These are phyloP conservation scores for Daldinia childiae DNA, from an alignment of 495 filamentous ascomycete genomes.

Conservation along the genomic window DNA sequence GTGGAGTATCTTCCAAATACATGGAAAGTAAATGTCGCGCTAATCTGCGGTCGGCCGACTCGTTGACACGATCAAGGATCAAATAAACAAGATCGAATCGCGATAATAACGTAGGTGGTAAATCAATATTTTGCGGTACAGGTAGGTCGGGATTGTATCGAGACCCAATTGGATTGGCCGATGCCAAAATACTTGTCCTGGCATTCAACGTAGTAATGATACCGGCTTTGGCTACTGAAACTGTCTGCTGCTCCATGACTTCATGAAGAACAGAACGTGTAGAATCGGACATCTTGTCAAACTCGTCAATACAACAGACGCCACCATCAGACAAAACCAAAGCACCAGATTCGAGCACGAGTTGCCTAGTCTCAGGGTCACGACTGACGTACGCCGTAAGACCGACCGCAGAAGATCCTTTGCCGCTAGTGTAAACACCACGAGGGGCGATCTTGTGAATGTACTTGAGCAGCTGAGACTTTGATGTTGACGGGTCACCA, in stretches of 20 bases:
- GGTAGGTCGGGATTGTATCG: constrained; percentile 96
- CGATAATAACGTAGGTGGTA: constrained; percentile 92
- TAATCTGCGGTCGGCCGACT: constrained; percentile 83
- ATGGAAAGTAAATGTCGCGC: constrained; percentile 94
- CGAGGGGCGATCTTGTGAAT: constrained; percentile 97
- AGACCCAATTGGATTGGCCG: constrained; percentile 96
- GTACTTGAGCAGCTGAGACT: constrained; percentile 93
- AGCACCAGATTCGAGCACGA: constrained; percentile 96
- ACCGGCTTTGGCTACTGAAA: constrained; percentile 97
- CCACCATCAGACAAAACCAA: constrained; percentile 95
- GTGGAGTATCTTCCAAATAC: constrained; percentile 94
- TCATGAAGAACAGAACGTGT: constrained; percentile 97
- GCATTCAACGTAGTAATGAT: constrained; percentile 99
- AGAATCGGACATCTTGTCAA: constrained; percentile 98
- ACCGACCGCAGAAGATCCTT: constrained; percentile 97
- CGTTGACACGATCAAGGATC: constrained; percentile 91
- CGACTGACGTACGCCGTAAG: constrained; percentile 97
- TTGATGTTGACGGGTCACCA: constrained; percentile 94
- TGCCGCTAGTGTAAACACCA: constrained; percentile 96
- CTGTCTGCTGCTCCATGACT: constrained; percentile 99
- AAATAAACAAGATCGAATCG: constrained; percentile 98
- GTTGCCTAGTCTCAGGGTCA: constrained; percentile 91
- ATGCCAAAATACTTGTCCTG: constrained; percentile 91
- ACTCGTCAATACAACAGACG: constrained; percentile 98
- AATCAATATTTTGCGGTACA: constrained; percentile 97